Conservation (phyloP, 345 rosid species). For the Crucihimalaya himalaica region DNA sequence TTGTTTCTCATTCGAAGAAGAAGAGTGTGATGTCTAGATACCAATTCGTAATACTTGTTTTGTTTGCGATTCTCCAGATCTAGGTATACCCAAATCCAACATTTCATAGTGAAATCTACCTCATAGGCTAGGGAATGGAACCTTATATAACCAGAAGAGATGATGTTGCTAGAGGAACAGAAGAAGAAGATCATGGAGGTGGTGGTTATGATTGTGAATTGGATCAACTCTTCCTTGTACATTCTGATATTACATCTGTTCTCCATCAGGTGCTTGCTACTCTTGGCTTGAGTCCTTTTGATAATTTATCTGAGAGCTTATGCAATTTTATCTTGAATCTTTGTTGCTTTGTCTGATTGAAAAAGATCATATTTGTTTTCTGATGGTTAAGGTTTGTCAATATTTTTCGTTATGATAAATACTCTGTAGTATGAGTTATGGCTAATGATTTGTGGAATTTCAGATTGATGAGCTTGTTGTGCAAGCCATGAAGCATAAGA, state of each 20-base stretch:
- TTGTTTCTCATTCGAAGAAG: background rate
- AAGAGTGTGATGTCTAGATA: background rate
- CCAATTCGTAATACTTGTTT: background rate
- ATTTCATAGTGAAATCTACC: background rate
- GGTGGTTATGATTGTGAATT: slow-evolving; percentile 39
- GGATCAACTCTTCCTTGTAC: slow-evolving; percentile 66
- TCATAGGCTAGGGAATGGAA: slow-evolving; percentile 18
- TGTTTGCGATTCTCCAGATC: slow-evolving; percentile 29
- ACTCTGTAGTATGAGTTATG: background rate
- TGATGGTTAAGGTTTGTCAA: background rate
- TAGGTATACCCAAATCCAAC: background rate
- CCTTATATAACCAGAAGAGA: slow-evolving; percentile 15
- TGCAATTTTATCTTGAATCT: background rate
- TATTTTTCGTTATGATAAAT: background rate
- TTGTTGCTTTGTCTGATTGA: background rate
- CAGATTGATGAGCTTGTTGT: slow-evolving; percentile 89
- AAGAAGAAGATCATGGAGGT: slow-evolving; percentile 26
- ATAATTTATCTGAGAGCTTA: background rate
- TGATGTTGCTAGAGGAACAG: slow-evolving; percentile 24
- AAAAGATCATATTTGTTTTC: background rate
- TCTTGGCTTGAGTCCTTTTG: background rate
- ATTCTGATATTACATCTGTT: slow-evolving; percentile 63
- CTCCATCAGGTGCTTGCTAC: slow-evolving; percentile 52
- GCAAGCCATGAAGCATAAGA: slow-evolving; percentile 55
- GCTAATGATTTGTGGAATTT: background rate